phyloP scores from a whole-genome alignment of 768 basidiomycete species.

The Russula sp. region DNA sequence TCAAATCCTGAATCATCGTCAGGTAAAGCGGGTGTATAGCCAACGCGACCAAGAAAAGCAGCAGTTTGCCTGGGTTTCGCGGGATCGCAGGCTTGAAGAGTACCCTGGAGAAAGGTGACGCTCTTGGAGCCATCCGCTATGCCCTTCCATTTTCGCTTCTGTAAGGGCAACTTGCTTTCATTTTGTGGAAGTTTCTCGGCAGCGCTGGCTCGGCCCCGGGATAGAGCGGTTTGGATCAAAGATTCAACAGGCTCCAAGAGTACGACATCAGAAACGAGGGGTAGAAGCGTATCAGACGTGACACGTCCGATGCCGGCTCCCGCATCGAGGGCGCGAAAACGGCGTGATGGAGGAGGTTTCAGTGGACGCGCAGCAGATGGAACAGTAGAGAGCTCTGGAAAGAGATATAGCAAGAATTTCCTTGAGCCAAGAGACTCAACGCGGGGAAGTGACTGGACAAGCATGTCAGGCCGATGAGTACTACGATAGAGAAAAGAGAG shows the following conservation, averaged over 20 bases:
- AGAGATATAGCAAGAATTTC: constrained; percentile 74
- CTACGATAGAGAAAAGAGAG: constrained; percentile 23
- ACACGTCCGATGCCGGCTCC: constrained; percentile 94
- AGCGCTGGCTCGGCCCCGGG: constrained; percentile 31
- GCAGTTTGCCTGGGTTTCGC: constrained; percentile 38
- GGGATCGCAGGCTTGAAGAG: constrained; percentile 81
- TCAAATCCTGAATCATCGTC: constrained; percentile 63
- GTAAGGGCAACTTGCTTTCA: constrained; percentile 11
- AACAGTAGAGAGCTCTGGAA: constrained; percentile 74
- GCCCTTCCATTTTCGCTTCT: constrained; percentile 52
- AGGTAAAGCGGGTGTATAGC: constrained; percentile 44
- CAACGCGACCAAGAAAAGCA: constrained; percentile 58
- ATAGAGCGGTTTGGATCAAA: constrained; percentile 71
- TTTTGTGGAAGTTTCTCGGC: constrained; percentile 29
- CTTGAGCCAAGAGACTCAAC: constrained; percentile 88
- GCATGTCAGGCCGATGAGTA: constrained; percentile 5
- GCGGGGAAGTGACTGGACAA: constrained; percentile 72
- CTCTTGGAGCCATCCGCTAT: constrained; percentile 58
- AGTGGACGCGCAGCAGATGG: constrained; percentile 63
- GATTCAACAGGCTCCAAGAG: constrained; percentile 81
- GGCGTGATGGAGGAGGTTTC: constrained; percentile 31
- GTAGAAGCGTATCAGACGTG: constrained; percentile 82
- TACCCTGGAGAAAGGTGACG: constrained; percentile 72
- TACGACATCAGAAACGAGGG: constrained; percentile 80
- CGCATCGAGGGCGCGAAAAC: constrained; percentile 80